Base-by-base conservation (phyloP, 768 basidiomycete genomes). In the Amanita inopinata region DNA sequence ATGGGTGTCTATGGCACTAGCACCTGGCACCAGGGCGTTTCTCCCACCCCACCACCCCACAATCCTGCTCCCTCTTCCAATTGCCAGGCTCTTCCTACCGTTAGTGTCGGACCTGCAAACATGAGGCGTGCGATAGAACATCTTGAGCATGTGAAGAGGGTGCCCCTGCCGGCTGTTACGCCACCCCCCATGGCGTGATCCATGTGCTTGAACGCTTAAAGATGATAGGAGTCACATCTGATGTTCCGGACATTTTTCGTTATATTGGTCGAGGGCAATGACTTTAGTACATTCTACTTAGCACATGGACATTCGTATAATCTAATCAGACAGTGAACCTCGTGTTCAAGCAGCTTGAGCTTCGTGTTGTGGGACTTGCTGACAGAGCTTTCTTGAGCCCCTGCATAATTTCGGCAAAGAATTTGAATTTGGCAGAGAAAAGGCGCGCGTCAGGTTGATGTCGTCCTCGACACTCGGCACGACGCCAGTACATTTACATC, bases 1-100 rank as follows among this genome's bases (percentile, higher is more conserved):
- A 81, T 81, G 78, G 82, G 81, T 34, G 74, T 84, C 12, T 82
- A 84, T 50, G 80, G 78, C 45, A 70, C 73, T 6, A 83, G 79
- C 47, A 83, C 80, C 3, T 84, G 74, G 71, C 59, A 57, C 57
- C 86, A 89, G 57, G 80, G 80, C 14, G 57, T 68, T 33, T 63
- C 61, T 0, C 65, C 68, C 1, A 83, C 78, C 1, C 81, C 84
- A 5, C 9, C 66, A 6, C 60, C 79, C 4, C 78, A 81, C 53
- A 70, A 76, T 4, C 69, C 64, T 6, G 80, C 78, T 15, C 51
- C 73, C 3, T 80, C 82, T 1, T 85, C 80, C 7, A 66, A 74
- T 51, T 93, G 91, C 56, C 66, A 64, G 17, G 15, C 61, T 2
- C 38, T 67, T 18, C 62, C 66, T 0, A 66, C 61, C 5, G 56